Base-by-base conservation (phyloP, 331 rosid species). In the Cucumis variabilis region DNA sequence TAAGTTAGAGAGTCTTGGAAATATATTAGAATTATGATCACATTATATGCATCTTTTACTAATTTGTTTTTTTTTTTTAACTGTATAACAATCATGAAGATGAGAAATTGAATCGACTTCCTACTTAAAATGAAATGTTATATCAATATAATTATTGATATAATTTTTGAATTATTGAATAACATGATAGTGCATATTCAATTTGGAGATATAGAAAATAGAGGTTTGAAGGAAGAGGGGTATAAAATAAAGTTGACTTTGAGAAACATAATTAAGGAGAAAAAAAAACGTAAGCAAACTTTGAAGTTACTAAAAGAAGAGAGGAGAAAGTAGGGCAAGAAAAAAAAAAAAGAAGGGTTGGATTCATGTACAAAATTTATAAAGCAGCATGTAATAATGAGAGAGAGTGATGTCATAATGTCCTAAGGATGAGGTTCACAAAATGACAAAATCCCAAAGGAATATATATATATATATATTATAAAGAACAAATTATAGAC, bases 371-470 rank as follows among this genome's bases (percentile, higher is more conserved):
- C 80, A 74, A 74, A 10, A 21, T 74, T 16, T 27, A 33, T 1
- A 37, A 41, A 74, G 55, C 80, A 74, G 0, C 15, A 75, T 23
- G 82, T 76, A 78, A 78, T 78, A n/a, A 78, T 78, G 83, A 51
- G 69, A 67, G 73, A 75, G 88, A 75, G 89, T 94, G 94, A 92
- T 73, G 92, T 94, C 95, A 93, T 17, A 55, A 19, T 90, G 93
- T 8, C 50, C 91, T 95, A 90, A 93, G 98, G 86, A 86, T 90
- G 93, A 94, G 92, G 97, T 94, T 89, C 87, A 30, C 88, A 87
- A 91, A 79, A 16, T 78, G 94, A 91, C 92, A 94, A 94, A 87
- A 68, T 9, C 23, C 13, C 76, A 77, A 71, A 89, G 33, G 16
- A 46, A 70, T 28, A 69, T 72, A 55, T 55, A 70, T 25, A 71